Evolutionary conservation across 108 stramenopile species (phyloP).

Genomic region (Nannochloropsis granulata): DNA sequence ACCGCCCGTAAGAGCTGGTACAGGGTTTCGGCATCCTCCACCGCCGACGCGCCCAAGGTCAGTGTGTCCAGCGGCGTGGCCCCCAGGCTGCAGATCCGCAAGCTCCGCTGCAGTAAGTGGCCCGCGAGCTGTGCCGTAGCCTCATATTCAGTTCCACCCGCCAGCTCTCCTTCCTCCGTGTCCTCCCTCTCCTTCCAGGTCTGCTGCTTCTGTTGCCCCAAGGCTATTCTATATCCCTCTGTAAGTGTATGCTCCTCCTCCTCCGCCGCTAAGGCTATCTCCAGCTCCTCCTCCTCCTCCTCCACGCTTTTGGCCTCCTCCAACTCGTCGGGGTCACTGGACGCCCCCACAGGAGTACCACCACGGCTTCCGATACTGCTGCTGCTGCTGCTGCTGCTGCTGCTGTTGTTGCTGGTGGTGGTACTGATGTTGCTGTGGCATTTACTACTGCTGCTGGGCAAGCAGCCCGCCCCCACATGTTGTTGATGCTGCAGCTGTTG

Average conservation of each 20-base stretch:
- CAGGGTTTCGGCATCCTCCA: background rate
- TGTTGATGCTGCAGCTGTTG: background rate
- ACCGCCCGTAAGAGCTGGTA: background rate
- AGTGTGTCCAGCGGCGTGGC: background rate
- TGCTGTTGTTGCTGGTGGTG: no score
- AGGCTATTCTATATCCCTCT: background rate
- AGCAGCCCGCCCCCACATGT: background rate
- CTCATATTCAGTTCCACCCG: background rate
- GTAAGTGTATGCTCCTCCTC: background rate
- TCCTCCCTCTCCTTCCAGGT: background rate
- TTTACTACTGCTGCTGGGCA: no score
- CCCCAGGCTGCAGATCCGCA: background rate
- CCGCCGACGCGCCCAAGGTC: constrained; percentile 11
- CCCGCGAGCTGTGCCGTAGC: background rate
- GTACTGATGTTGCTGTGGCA: no score
- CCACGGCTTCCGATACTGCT: background rate
- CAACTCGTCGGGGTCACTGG: background rate
- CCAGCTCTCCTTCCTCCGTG: background rate
- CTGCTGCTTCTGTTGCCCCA: background rate
- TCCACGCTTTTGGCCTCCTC: background rate
- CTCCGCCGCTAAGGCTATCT: background rate
- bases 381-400: background rate
- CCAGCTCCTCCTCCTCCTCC: background rate
- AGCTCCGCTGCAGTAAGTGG: background rate
- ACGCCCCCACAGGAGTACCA: background rate